Conservation (phyloP, 495 filamentous ascomycete species). For the Schizothecium vesticola region DNA sequence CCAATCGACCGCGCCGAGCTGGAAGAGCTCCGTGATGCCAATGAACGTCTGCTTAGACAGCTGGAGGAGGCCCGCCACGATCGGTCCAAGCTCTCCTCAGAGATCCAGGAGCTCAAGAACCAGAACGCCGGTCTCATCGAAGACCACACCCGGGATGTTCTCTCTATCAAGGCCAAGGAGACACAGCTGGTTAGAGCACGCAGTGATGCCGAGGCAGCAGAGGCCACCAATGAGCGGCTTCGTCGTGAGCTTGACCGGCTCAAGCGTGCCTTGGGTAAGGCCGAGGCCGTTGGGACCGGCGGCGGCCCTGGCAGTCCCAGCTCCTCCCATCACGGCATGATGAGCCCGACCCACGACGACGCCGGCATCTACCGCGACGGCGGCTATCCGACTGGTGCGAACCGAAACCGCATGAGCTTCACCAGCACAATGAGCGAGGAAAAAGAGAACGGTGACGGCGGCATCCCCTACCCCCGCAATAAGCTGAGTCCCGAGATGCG, state of each 20-base stretch:
- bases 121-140: slow-evolving; percentile 96
- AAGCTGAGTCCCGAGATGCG: slow-evolving; percentile 51
- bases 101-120: slow-evolving; percentile 84
- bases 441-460: slow-evolving; percentile 62
- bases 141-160: slow-evolving; percentile 90
- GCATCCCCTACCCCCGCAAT: slow-evolving; percentile 36
- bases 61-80: slow-evolving; percentile 73
- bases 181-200: slow-evolving; percentile 91
- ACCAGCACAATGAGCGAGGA: slow-evolving; percentile 73
- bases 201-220: slow-evolving; percentile 81
- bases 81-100: slow-evolving; percentile 64
- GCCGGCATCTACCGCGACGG: slow-evolving; percentile 53
- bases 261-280: slow-evolving; percentile 64
- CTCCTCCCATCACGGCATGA: slow-evolving; percentile 27
- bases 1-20: slow-evolving; percentile 80
- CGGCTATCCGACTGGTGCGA: slow-evolving; percentile 31
- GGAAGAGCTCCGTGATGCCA: slow-evolving; percentile 77
- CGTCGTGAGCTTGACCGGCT: slow-evolving; percentile 86
- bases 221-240: slow-evolving; percentile 74
- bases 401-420: slow-evolving; percentile 57
- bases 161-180: slow-evolving; percentile 97
- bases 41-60: slow-evolving; percentile 65
- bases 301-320: slow-evolving; percentile 38
- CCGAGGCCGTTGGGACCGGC: slow-evolving; percentile 38
- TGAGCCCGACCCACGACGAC: slow-evolving; percentile 44